Base-by-base conservation (phyloP, 768 basidiomycete genomes). In the Paxillus rubicundulus region DNA sequence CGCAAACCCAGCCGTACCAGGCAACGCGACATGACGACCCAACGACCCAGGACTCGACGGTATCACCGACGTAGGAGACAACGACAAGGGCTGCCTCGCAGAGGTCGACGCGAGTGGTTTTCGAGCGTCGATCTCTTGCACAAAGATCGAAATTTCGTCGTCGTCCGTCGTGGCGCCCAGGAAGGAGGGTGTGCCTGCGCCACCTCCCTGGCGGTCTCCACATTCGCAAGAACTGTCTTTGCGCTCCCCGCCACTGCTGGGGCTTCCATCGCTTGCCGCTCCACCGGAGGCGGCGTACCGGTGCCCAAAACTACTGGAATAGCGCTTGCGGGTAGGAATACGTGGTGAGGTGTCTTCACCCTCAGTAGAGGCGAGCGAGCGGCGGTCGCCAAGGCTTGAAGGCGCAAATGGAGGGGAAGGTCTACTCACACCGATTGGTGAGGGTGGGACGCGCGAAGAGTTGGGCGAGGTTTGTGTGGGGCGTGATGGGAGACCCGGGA, bases 221-320 rank as follows among this genome's bases (percentile, higher is more conserved):
- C 49, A 37, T 44, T 63, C 51, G 13, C 57, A 60, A 16, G 57
- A 61, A 55, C 52, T 59, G 40, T 57, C 64, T 55, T 54, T 61
- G 52, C 62, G 62, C 30, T 60, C 62, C 8, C 43, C 28, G 3
- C 56, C 57, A 1, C 66, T 61, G 6, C 59, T 59, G 12, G 65
- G 56, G 21, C 65, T 67, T 6, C 61, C 70, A 44, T 72, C 66
- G 48, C 77, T 78, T 8, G 76, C 71, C 1, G 74, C 64, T 49
- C 77, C 72, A 28, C 70, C 68, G 16, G 76, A 70, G 13, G 72
- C 63, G 18, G 67, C 71, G 64, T 87, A 87, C 40, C 89, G 77
- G 65, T 90, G 83, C 9, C 85, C 82, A 63, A 92, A 92, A 54
- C 83, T 87, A 58, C 86, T 88, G 41, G 85, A 87, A 70, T 89